Base-by-base conservation (phyloP, 1,139 yeast genomes). In the Dujonia santamariae region DNA sequence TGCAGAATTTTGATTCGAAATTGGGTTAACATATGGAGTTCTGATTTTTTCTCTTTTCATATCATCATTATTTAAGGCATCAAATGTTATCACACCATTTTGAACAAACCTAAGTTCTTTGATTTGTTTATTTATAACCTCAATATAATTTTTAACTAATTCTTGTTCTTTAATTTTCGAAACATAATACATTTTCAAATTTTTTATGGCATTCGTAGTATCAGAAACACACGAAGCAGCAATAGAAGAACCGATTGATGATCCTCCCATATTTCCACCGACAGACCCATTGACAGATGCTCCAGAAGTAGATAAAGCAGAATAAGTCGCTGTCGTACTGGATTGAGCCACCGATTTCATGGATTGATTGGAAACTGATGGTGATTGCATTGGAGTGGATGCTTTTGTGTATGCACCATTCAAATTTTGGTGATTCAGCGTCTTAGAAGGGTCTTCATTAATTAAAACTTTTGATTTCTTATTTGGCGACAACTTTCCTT, bases 31-130 rank as follows among this genome's bases (percentile, higher is more conserved):
- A 26, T n/a, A 8, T 5, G 12, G 20, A 20, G 21, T 4, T 15
- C 15, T 17, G 25, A 12, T 15, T 11, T 7, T 6, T 35, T 31
- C 43, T 39, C 20, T 37, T 32, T 23, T 41, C 15, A 28, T 33
- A 16, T 33, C 30, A 5, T 45, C 38, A n/a, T 42, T 50, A 38
- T 55, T 61, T 32, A 69, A 53, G 2, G 74, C 72, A 47, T 68
- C 74, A 38, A 64, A 57, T 1, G 74, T 63, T 35, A 69, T 67
- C 26, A 67, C 72, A 4, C 75, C 75, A 44, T 62, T 68, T 43
- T 67, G 72, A 4, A 68, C 72, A 46, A 69, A 68, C 30, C 58
- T 59, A 24, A 69, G 53, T 45, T 69, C 75, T 42, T 68, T 66
- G 41, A 69, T 69, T 43, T 69, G 75, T 40, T 65, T 66, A 35